These are phyloP conservation scores for Lactifluus echinatus DNA, from an alignment of 768 basidiomycete genomes.

Conservation along the genomic window DNA sequence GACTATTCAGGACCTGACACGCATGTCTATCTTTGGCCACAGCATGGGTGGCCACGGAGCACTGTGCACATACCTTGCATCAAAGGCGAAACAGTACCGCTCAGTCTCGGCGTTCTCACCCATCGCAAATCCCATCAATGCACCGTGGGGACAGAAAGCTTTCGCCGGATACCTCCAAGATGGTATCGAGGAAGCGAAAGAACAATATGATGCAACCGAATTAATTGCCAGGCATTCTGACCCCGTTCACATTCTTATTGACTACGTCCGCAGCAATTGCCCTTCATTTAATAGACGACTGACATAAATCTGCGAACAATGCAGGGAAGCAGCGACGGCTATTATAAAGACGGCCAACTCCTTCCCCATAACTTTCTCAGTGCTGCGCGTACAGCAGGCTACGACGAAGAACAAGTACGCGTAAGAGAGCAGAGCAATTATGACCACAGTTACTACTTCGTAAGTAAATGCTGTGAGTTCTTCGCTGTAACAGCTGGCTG, in stretches of 20 bases:
- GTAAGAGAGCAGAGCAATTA: slow-evolving; percentile 78
- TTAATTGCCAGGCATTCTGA: slow-evolving; percentile 57
- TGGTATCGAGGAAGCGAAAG: slow-evolving; percentile 66
- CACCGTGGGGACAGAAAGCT: slow-evolving; percentile 89
- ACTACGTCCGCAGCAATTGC: slow-evolving; percentile 53
- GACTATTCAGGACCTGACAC: slow-evolving; percentile 56
- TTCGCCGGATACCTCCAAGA: slow-evolving; percentile 78
- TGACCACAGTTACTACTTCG: slow-evolving; percentile 88
- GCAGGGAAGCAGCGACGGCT: slow-evolving; percentile 75
- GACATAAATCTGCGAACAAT: not conserved
- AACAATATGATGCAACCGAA: slow-evolving; percentile 75
- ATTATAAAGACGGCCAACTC: slow-evolving; percentile 79
- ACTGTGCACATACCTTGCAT: slow-evolving; percentile 78
- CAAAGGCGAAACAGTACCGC: slow-evolving; percentile 60
- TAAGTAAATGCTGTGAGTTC: slow-evolving; percentile 25
- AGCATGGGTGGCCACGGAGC: slow-evolving; percentile 98
- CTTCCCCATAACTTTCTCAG: slow-evolving; percentile 83
- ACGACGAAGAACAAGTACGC: slow-evolving; percentile 65
- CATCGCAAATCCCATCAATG: slow-evolving; percentile 76
- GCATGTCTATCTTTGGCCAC: slow-evolving; percentile 90
- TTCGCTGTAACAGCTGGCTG: not conserved
- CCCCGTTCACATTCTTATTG: slow-evolving; percentile 72
- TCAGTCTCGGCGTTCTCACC: slow-evolving; percentile 88
- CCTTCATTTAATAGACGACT: not conserved
- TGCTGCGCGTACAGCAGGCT: slow-evolving; percentile 65